These are phyloP conservation scores for Medicago ruthenica DNA, from an alignment of 306 rosid species.

Conservation along the genomic window DNA sequence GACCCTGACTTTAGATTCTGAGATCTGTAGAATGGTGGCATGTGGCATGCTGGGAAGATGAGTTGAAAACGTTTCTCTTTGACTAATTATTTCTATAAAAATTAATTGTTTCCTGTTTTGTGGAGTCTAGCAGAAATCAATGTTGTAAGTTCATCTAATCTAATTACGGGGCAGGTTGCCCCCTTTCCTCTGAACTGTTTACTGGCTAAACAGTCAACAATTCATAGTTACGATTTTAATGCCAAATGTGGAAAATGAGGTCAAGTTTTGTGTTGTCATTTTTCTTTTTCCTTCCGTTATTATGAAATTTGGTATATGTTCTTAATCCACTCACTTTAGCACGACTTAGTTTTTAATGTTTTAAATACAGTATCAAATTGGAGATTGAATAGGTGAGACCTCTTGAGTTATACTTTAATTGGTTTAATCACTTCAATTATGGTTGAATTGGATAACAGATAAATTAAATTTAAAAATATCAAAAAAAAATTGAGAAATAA, in stretches of 20 bases:
- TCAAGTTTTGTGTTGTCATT: conserved; percentile 23
- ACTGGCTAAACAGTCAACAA: conserved; percentile 33
- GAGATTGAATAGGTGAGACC: background rate
- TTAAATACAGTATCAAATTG: background rate
- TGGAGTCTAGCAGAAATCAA: conserved; percentile 54
- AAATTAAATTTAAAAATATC: too few species aligned
- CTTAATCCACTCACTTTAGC: background rate
- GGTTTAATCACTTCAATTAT: background rate
- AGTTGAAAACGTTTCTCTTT: conserved; percentile 36
- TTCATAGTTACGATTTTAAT: conserved; percentile 46
- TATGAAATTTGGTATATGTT: background rate
- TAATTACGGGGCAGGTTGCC: conserved; percentile 69
- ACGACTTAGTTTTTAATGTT: background rate
- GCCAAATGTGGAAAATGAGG: conserved; percentile 52
- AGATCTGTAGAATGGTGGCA: conserved; percentile 44
- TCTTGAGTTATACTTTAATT: background rate
- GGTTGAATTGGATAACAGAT: too few species aligned
- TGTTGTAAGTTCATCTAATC: conserved; percentile 80
- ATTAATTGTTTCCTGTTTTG: conserved; percentile 32
- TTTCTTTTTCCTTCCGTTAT: background rate
- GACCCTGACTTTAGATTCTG: conserved; percentile 97
- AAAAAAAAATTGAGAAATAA: too few species aligned
- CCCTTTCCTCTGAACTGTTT: conserved; percentile 46
- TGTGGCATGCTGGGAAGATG: conserved; percentile 33
- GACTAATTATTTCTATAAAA: conserved; percentile 50